A percentile compares a stretch with the other conserved stretches of the same genome.
Conservation (phyloP, 108 stramenopile species). For the Cyclotella cryptica region DNA sequence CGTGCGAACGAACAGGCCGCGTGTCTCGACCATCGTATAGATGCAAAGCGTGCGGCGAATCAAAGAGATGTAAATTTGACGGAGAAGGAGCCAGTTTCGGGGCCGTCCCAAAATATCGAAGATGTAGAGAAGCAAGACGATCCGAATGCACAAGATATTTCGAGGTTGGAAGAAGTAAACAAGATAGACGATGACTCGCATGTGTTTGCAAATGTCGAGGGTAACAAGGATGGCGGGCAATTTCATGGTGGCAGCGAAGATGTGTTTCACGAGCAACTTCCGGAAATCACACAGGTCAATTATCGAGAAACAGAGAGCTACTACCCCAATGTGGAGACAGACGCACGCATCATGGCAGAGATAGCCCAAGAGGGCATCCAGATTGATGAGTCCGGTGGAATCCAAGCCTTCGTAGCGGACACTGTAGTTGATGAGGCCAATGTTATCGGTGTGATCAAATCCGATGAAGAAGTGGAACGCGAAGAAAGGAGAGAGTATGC, state of each 20-base stretch:
- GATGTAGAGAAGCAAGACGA: background rate
- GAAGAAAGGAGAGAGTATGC: slow-evolving; percentile 17
- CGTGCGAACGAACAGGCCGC: slow-evolving; percentile 1
- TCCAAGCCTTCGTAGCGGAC: slow-evolving; percentile 13
- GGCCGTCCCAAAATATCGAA: background rate
- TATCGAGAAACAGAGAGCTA: background rate
- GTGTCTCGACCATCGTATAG: background rate
- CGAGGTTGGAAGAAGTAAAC: background rate
- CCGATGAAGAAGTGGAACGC: slow-evolving; percentile 20
- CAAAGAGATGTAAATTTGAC: background rate
- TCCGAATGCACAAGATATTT: background rate
- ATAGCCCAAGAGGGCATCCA: slow-evolving; percentile 16
- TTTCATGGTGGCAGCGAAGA: background rate
- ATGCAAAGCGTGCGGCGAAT: slow-evolving; percentile 17
- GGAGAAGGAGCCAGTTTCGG: background rate
- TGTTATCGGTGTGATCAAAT: slow-evolving; percentile 14
- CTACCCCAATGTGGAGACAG: slow-evolving; percentile 9
- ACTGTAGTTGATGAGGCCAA: background rate
- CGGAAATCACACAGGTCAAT: background rate
- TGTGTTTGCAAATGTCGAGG: background rate
- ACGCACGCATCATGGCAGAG: slow-evolving; percentile 11
- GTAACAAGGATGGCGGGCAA: background rate
- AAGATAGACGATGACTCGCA: background rate
- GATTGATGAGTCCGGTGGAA: slow-evolving; percentile 10
- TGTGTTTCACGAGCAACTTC: slow-evolving; percentile 3